Evolutionary conservation across 225 moss, liverwort and hornwort species (phyloP).

Genomic region (Lunularia cruciata): DNA sequence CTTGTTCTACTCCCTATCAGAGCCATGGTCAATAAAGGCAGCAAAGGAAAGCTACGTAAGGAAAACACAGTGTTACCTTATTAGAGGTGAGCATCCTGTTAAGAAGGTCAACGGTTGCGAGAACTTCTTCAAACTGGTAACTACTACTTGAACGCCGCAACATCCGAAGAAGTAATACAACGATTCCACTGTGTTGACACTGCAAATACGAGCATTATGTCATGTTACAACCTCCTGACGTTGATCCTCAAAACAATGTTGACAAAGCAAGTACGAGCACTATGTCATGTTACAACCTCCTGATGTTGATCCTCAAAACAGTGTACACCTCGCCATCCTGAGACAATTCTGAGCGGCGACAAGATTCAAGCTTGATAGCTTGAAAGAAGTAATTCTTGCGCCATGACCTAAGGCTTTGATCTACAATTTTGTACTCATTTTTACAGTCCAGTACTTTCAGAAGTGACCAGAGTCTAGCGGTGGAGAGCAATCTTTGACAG

Average conservation of each 20-base stretch:
- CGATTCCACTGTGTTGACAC: conserved; percentile 91
- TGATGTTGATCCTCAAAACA: no score
- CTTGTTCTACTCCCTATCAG: no score
- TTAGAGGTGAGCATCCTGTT: conserved; percentile 85
- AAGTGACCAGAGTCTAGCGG: no score
- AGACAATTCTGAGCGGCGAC: no score
- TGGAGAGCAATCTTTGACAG: no score
- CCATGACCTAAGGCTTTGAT: no score
- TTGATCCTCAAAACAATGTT: conserved; percentile 27
- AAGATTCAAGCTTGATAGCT: not conserved
- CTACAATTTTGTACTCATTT: no score
- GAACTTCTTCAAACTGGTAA: conserved; percentile 75
- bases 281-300: not conserved
- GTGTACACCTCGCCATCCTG: no score
- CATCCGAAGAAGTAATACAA: conserved; percentile 86
- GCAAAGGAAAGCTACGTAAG: not conserved
- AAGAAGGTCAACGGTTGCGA: conserved; percentile 73
- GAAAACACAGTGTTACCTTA: conserved; percentile 45
- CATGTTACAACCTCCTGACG: not conserved
- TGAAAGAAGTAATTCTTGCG: no score
- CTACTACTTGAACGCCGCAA: conserved; percentile 69
- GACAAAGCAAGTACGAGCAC: conserved; percentile 49
- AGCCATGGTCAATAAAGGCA: no score
- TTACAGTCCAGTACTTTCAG: no score
- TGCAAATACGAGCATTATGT: conserved; percentile 20